Evolutionary conservation across 306 rosid genomes (phyloP), one percentile per base, ranked within the genome.

Genomic region (Cucurbita moschata): DNA sequence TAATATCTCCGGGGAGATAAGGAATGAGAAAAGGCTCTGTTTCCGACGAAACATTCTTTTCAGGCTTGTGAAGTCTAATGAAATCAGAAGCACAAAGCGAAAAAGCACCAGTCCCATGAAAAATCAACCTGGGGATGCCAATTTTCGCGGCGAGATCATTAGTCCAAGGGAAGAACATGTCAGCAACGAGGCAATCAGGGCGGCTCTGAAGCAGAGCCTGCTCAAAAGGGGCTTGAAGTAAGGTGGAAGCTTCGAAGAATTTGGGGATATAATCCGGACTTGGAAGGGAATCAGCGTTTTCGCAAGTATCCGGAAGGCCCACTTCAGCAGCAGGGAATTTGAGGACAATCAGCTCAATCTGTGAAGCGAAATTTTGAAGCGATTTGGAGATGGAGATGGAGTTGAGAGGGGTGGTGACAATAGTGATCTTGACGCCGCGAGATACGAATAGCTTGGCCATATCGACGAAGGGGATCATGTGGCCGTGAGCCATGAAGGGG

Each of bases 121-220:
- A 91, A 53, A 82, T 81, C 30, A 89, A 18, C 82, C 90, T 79
- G 0, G 93, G 97, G 71, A 91, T 85, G 0, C 78, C 79, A 13
- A 78, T 70, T 30, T 83, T 86, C 0, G 79, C 78, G 0, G 93
- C 88, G 1, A 84, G 75, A 26, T 87, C 85, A 0, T 69, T 62
- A 0, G 83, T 68, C 87, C 87, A 86, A 0, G 91, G 87, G 71
- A 77, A 87, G 61, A 84, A 78, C 57, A 53, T 55, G 74, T 83
- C 96, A 2, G 89, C 83, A 4, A 87, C 54, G 5, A 91, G 19
- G 52, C 89, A 83, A 49, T 76, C 44, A 0, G 97, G 96, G 0
- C 49, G 71, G 7, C 77, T 18, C 15, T 88, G 70, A 6, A 44
- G 6, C 4, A 90, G 8, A 18, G 86, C 74, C 0, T 79, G 70